Conservation (phyloP, 2,329 filamentous ascomycete species). For the Calonectria leucothoes region DNA sequence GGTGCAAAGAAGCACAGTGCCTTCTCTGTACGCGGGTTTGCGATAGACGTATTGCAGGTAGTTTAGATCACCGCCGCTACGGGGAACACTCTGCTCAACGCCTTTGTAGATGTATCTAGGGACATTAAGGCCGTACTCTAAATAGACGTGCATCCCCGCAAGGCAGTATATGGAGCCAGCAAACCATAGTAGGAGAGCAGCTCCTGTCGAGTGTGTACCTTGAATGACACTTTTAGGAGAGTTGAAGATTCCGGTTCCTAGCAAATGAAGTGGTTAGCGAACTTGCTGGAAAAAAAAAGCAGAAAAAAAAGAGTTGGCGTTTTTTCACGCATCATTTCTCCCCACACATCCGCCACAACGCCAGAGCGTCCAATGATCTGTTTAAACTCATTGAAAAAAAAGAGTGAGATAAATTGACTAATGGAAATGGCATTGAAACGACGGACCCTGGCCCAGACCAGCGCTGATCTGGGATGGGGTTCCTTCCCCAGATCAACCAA, state of each 20-base stretch:
- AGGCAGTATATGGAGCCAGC: conserved; percentile 52
- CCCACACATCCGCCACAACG: not conserved
- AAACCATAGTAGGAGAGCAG: conserved; percentile 54
- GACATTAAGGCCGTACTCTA: conserved; percentile 60
- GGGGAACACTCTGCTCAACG: conserved; percentile 53
- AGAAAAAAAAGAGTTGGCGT: not conserved
- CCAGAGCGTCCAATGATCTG: not conserved
- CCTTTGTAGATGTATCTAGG: conserved; percentile 54
- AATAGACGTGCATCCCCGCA: conserved; percentile 50
- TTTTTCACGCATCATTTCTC: not conserved
- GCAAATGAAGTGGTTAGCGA: conserved; percentile 21
- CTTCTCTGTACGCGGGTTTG: conserved; percentile 48
- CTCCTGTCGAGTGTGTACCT: conserved; percentile 47
- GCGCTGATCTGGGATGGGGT: not conserved
- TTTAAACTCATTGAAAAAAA: not conserved
- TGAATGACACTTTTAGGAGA: conserved; percentile 47
- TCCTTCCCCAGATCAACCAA: conserved; percentile 8
- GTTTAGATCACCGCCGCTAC: conserved; percentile 60
- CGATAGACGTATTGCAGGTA: conserved; percentile 61
- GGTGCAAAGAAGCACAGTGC: conserved; percentile 52
- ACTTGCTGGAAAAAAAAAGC: not conserved
- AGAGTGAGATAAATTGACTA: not conserved
- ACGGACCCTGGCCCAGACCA: conserved; percentile 21
- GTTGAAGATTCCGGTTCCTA: conserved; percentile 53
- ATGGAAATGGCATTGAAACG: conserved; percentile 15